Evolutionary conservation across 1,284 basidiomycete genomes (phyloP), one percentile per base, ranked within the genome.

Genomic region (Hypsizygus ulmarius): DNA sequence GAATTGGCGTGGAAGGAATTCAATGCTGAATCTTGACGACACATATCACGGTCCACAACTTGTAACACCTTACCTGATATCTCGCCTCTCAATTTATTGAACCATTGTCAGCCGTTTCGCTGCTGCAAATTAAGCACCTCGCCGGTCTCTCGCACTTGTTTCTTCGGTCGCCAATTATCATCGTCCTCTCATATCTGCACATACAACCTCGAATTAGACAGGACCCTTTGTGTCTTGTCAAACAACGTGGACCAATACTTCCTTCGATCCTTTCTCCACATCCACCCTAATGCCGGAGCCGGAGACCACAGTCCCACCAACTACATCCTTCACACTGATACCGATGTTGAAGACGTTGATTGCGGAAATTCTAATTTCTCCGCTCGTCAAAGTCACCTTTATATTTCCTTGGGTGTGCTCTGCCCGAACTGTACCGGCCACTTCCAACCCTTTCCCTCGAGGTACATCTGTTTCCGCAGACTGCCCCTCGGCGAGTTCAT

Each of bases 1-100:
- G 79, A 84, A 58, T 69, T 78, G 50, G 83, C 73, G 12, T 77
- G 80, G 69, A 77, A 76, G 63, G 82, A 84, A 39, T 75, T 88
- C 45, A 79, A 78, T 57, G 63, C 70, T 53, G 69, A 77, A 32
- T 28, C 21, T 28, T 34, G 16, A 15, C 27, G 21, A 33, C 12
- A 5, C 36, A 25, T 40, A 47, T 39, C 30, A 30, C 28, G 37
- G 35, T 19, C 36, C 19, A 40, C 39, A 30, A 16, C 19, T 37
- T 43, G 38, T 49, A 39, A 30, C 49, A 41, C 38, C 29, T 38
- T 42, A 45, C 40, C 18, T 43, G 25, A 21, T 47, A 51, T 39
- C 42, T 32, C 43, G 40, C 39, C 21, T 25, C 21, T 25, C 7
- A 25, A 25, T 25, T 25, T 25, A 25, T 4, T 25, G 21, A 25